Base-by-base conservation (phyloP, 208 protist species). In the Leishmania arabica region DNA sequence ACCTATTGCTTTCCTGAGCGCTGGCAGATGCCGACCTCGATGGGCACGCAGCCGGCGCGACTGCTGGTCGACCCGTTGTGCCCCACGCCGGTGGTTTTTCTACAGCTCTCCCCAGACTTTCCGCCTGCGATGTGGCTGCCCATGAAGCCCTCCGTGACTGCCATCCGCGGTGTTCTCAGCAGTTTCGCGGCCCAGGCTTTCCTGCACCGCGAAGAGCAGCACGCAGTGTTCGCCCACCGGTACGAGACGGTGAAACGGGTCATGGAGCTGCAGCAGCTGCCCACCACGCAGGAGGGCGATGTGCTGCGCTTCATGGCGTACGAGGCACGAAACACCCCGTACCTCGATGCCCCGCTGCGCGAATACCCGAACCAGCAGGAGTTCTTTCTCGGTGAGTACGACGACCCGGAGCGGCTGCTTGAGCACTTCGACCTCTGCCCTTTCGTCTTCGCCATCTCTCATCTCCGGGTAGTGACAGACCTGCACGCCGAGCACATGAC, bases 61-160 rank as follows among this genome's bases (percentile, higher is more conserved):
- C 90, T 98, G 24, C 86, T 91, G n/a, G 79, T 97, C 24, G 93
- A 98, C 79, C 93, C 93, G 21, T 62, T 53, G 11, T 86, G 89
- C 76, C 84, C 87, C 34, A 74, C 77, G 3, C 86, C 90, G 15
- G 86, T 95, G 6, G 91, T 98, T 19, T 97, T 90, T 70, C 75
- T 98, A 69, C 97, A 99, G 83, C 88, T 99, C 19, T 90, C 88
- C 17, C 85, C 89, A 5, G 88, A 97, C 80, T 89, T 98, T 66
- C 97, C 97, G 51, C 97, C 97, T 31, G 84, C 92, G 31, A 86
- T 97, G 89, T 99, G 97, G 95, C 86, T 99, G 68, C 94, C 97
- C 31, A 86, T 99, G 8, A 92, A 95, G 74, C 88, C 86, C 17
- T 95, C 86, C 15, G 89, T 91, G 31, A 86, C 89, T 5, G 92